These are phyloP conservation scores for Trichoderma brevicompactum DNA, from an alignment of 2,329 filamentous ascomycete species.

Conservation along the genomic window DNA sequence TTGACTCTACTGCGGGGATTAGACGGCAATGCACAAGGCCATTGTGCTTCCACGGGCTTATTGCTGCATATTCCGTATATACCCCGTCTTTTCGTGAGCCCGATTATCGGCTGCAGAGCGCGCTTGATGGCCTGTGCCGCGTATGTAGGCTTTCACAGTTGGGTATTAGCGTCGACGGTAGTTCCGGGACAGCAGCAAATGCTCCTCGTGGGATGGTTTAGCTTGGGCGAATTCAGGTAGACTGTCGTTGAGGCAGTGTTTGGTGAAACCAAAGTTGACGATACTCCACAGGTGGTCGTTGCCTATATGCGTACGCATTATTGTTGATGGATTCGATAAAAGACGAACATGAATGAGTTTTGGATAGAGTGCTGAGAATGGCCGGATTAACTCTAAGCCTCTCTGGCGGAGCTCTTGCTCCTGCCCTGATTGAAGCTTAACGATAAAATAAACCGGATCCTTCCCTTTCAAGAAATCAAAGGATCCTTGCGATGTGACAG, in stretches of 20 bases:
- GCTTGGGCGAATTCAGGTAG: neutral
- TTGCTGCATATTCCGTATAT: neutral
- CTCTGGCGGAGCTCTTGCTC: neutral
- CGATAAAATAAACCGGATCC: neutral
- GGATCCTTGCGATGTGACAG: neutral
- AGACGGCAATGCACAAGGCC: neutral
- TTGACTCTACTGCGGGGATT: neutral
- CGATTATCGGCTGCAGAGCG: conserved; percentile 1
- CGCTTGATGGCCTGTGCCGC: neutral
- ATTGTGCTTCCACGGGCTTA: neutral
- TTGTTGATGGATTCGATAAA: no score
- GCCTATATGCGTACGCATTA: no score
- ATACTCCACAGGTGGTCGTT: no score
- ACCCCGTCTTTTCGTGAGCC: neutral
- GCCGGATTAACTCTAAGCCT: neutral
- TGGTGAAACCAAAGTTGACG: no score
- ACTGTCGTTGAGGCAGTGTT: neutral
- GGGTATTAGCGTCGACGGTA: neutral
- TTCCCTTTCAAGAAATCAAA: conserved; percentile 9
- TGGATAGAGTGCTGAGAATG: neutral
- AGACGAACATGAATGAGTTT: neutral
- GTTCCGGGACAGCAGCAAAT: neutral
- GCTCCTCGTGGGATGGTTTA: neutral
- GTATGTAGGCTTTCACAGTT: neutral
- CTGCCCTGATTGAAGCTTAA: conserved; percentile 23